Evolutionary conservation across 441 rosid species (phyloP), one percentile per base, ranked within the genome.

Genomic region (Melastoma candidum): DNA sequence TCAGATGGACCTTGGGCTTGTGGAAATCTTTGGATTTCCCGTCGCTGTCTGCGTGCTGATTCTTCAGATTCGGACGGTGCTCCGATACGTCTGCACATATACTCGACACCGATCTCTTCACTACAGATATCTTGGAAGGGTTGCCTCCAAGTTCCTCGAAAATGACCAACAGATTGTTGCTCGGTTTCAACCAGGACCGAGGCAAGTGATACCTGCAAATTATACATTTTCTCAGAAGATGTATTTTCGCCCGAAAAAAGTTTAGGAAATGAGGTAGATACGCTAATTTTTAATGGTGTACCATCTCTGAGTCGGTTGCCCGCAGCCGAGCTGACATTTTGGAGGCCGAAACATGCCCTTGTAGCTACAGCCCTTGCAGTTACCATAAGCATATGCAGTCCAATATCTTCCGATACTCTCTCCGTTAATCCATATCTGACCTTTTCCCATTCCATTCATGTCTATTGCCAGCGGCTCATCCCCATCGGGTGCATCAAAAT

Each of bases 31-130:
- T 81, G 49, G 93, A 77, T 69, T 74, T 82, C 22, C 99, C 95
- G 4, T 89, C 86, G 87, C 95, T 89, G 63, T 84, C 95, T 45
- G 88, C 83, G 51, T 79, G 96, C 99, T 97, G 86, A 67, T 87
- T 94, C 82, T 87, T 87, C 50, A 94, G 58, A 12, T 85, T 93
- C 1, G 97, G 96, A 26, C 89, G 99, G 65, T 75, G 79, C 68
- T 93, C 97, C 0, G 90, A 56, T 4, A 93, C 81, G 45, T 89
- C 96, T 11, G 97, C 96, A 53, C 99, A 93, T 48, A 87, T 17
- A 57, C 29, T 51, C 13, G 49, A 61, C 46, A 49, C 66, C 44
- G 44, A 52, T 68, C 74, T 64, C 50, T 68, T 66, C 6, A 55
- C 70, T 5, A 75, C 53, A 44, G 58, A 24, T 3, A 71, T 71